Base-by-base conservation (phyloP, 192 early-diverging fungal species). In the Rhizophagus clarus region DNA sequence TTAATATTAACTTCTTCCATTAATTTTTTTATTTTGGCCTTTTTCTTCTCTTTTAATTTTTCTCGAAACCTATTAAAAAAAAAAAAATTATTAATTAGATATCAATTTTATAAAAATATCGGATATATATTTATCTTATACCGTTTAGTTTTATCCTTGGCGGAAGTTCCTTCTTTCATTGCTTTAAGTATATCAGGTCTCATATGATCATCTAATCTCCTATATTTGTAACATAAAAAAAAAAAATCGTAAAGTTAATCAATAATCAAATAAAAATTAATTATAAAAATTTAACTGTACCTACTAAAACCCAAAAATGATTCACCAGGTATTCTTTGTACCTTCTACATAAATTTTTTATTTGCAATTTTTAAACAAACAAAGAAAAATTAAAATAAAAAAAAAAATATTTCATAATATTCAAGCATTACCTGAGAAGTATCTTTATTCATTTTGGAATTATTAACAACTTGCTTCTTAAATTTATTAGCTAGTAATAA, bases 41-140 rank as follows among this genome's bases (percentile, higher is more conserved):
- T 34, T 63, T 64, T 49, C 20, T 77, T 77, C 37, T 77, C 60
- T 24, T 77, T 77, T 26, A 77, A 22, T 32, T 64, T 77, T 47
- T 77, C 75, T 63, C 45, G 75, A 77, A 34, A 77, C 6, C 75
- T 77, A 29, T 60, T 40, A 7, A 47, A 45, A 24, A 31, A 56
- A 40, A 42, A n/a, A 64, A 24, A 10, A 29, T 66, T 66, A 66
- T 24, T 14, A 14, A 66, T 29, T 66, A 4, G 15, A 11, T 6
- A 37, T 37, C 8, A 7, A 66, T 29, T 15, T 15, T 12, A 45
- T 45, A 45, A 45, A n/a, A 45, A 29, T 66, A 29, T 31, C 2
- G 24, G 1, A 66, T 29, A 26, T 10, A 11, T 6, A 20, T 37
- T 61, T n/a, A 9, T 7, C 7, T 24, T 17, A 1, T 63, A 77